Conservation (phyloP, 129 eudicot genomes). For the Dittrichia graveolens region DNA sequence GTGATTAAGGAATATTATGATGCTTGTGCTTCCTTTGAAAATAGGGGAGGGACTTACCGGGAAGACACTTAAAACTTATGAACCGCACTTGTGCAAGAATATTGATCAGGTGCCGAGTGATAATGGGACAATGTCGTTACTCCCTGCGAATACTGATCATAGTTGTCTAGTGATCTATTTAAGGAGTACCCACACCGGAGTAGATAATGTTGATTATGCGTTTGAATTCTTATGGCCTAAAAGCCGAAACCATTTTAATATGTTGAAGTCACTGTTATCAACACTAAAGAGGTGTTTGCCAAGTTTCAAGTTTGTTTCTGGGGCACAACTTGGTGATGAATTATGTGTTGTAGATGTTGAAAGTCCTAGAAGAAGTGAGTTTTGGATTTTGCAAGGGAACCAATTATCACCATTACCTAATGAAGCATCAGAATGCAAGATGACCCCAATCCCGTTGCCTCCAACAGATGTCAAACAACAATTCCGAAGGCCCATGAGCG, state of each 20-base stretch:
- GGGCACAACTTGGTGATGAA: slow-evolving; percentile 18
- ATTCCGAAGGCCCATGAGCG: too few relatives aligned
- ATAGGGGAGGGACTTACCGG: neutral
- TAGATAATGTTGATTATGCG: neutral
- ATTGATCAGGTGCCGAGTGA: neutral
- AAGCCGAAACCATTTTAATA: neutral
- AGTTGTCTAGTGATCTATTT: neutral
- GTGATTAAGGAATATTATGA: too few relatives aligned
- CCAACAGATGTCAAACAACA: neutral
- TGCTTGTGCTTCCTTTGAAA: too few relatives aligned
- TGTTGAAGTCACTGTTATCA: neutral
- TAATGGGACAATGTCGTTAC: neutral
- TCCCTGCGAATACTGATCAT: neutral
- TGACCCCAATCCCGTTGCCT: neutral
- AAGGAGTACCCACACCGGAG: neutral
- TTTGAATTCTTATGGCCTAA: slow-evolving; percentile 23
- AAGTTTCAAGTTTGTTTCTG: slow-evolving; percentile 21
- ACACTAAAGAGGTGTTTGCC: slow-evolving; percentile 14
- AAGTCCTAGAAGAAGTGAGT: neutral
- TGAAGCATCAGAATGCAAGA: neutral
- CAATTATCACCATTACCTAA: neutral
- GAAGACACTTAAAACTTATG: neutral
- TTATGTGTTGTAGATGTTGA: slow-evolving; percentile 13
- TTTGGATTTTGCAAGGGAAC: neutral
- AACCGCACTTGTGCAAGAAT: neutral